A percentile compares a stretch with the other conserved stretches of the same genome.
Evolutionary conservation across 1,139 yeast species (phyloP).

Genomic region (Pichia sp.): DNA sequence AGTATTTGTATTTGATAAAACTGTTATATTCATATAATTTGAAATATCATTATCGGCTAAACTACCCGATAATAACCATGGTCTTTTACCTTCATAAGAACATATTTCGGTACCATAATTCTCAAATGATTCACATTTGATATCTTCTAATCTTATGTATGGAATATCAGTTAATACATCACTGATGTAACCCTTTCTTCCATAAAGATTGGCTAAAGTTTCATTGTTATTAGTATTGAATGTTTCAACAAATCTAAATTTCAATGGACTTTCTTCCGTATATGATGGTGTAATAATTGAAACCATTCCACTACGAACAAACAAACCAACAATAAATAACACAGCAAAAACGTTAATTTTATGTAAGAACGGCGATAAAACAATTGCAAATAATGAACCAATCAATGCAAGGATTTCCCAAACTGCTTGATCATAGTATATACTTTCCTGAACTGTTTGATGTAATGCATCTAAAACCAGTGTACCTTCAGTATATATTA

Average conservation of each 20-base stretch:
- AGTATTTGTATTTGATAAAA: constrained; percentile 43
- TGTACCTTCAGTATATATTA: constrained; percentile 46
- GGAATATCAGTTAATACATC: constrained; percentile 54
- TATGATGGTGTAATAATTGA: constrained; percentile 46
- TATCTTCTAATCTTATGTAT: constrained; percentile 35
- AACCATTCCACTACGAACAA: constrained; percentile 21
- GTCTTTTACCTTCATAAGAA: constrained; percentile 45
- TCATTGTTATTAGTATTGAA: constrained; percentile 35
- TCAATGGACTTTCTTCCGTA: constrained; percentile 54
- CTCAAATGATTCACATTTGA: constrained; percentile 33
- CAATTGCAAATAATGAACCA: constrained; percentile 43
- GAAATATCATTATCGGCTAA: constrained; percentile 29
- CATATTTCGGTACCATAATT: constrained; percentile 48
- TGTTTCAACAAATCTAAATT: constrained; percentile 59
- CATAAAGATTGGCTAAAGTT: constrained; percentile 39
- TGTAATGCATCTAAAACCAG: constrained; percentile 56
- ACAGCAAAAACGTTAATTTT: constrained; percentile 49
- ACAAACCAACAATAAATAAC: constrained; percentile 37
- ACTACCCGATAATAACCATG: constrained; percentile 44
- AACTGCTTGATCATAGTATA: constrained; percentile 40
- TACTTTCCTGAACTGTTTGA: constrained; percentile 66
- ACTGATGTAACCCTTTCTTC: constrained; percentile 42
- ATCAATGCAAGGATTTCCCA: constrained; percentile 37
- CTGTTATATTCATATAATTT: constrained; percentile 43
- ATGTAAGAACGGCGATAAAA: constrained; percentile 66